Evolutionary conservation across 2,329 filamentous ascomycete genomes (phyloP).

Genomic region (Mariannaea sp.): DNA sequence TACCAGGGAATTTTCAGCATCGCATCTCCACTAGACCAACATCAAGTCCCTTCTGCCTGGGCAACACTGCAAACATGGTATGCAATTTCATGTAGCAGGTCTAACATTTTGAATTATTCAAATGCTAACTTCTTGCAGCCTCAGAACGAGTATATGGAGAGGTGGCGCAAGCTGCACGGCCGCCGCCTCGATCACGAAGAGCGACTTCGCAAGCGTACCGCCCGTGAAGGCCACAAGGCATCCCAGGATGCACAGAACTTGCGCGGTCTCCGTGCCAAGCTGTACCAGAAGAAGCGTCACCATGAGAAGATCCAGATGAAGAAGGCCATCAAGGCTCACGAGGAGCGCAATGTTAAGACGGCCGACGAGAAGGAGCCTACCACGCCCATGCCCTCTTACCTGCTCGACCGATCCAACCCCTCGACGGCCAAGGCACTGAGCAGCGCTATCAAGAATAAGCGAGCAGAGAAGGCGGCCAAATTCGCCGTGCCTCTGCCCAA

Average conservation of each 20-base stretch:
- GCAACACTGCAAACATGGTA: conserved; percentile 43
- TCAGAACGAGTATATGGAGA: conserved; percentile 81
- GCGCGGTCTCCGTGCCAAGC: conserved; percentile 87
- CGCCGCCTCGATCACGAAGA: conserved; percentile 79
- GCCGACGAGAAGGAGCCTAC: conserved; percentile 77
- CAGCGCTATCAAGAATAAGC: conserved; percentile 93
- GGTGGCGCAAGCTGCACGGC: conserved; percentile 64
- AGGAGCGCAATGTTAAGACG: conserved; percentile 94
- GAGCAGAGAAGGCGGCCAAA: conserved; percentile 89
- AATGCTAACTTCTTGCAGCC: conserved; percentile 56
- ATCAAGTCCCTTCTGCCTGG: conserved; percentile 29
- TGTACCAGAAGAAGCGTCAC: conserved; percentile 90
- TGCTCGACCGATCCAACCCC: conserved; percentile 79
- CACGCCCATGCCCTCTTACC: conserved; percentile 86
- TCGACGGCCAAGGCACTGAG: conserved; percentile 70
- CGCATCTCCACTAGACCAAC: conserved; percentile 24
- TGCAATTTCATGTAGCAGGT: conserved; percentile 10
- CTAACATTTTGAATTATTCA: not conserved
- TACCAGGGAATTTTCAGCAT: conserved; percentile 37
- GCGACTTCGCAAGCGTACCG: conserved; percentile 81
- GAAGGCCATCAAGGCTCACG: conserved; percentile 91
- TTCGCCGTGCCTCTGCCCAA: conserved; percentile 93
- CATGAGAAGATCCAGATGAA: conserved; percentile 99
- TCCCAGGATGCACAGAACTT: conserved; percentile 93
- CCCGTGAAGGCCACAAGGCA: conserved; percentile 86